Percentiles rank a stretch among this genome's conserved stretches.
phyloP scores from a whole-genome alignment of 2,329 filamentous ascomycete species.

The Penicillium sp. region DNA sequence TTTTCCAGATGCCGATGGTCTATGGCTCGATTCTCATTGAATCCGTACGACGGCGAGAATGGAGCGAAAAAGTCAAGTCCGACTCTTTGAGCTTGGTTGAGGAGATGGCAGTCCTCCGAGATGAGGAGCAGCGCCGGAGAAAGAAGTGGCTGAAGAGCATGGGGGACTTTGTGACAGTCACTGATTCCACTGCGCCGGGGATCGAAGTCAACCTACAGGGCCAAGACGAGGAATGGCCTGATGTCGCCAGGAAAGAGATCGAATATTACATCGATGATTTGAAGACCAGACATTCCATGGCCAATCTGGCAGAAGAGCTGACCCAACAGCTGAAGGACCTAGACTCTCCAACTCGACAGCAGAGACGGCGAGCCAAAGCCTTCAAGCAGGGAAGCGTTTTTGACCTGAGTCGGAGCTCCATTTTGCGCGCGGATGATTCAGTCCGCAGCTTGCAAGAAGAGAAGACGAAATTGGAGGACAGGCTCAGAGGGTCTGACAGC shows the following conservation, averaged over 20 bases:
- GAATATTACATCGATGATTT: slow-evolving; percentile 70
- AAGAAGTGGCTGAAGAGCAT: slow-evolving; percentile 89
- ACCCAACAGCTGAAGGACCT: slow-evolving; percentile 76
- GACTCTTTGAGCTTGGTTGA: slow-evolving; percentile 88
- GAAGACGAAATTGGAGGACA: slow-evolving; percentile 72
- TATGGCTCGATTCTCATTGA: slow-evolving; percentile 90
- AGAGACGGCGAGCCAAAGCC: slow-evolving; percentile 81
- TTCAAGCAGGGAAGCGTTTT: slow-evolving; percentile 97
- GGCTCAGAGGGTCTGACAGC: slow-evolving; percentile 80
- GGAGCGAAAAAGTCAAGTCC: slow-evolving; percentile 84
- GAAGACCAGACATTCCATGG: slow-evolving; percentile 65
- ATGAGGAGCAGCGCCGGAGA: slow-evolving; percentile 85
- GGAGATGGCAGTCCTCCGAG: slow-evolving; percentile 87
- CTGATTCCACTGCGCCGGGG: slow-evolving; percentile 70
- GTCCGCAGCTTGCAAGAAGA: slow-evolving; percentile 77
- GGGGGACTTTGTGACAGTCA: slow-evolving; percentile 67
- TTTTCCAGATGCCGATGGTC: slow-evolving; percentile 81
- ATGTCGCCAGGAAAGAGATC: slow-evolving; percentile 72
- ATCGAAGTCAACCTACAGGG: slow-evolving; percentile 84
- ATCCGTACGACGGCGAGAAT: slow-evolving; percentile 81
- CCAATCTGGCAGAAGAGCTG: slow-evolving; percentile 69
- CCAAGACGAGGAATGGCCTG: slow-evolving; percentile 79
- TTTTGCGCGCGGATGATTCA: slow-evolving; percentile 85
- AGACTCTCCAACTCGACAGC: slow-evolving; percentile 79
- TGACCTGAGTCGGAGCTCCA: slow-evolving; percentile 84